phyloP scores from a whole-genome alignment of 495 filamentous ascomycete genomes.

The Lepidopterella palustris region DNA sequence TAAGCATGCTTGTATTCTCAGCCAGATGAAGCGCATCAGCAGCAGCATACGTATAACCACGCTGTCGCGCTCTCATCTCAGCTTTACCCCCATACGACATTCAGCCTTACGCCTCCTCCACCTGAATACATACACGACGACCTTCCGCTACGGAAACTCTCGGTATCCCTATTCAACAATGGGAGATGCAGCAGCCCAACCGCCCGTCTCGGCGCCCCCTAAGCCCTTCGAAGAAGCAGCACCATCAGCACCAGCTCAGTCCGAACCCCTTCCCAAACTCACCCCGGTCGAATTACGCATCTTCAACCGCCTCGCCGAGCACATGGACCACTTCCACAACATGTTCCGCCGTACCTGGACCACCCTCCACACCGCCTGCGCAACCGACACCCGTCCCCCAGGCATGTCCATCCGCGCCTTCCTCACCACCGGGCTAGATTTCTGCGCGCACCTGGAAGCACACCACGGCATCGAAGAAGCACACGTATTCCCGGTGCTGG shows the following conservation, averaged over 20 bases:
- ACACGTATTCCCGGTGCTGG: slow-evolving; percentile 74
- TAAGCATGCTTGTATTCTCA: too few relatives aligned
- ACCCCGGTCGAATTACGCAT: slow-evolving; percentile 50
- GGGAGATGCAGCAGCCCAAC: not conserved
- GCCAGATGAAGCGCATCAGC: too few relatives aligned
- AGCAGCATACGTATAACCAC: too few relatives aligned
- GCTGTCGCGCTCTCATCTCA: too few relatives aligned
- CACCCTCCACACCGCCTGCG: slow-evolving; percentile 55
- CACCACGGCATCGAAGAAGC: slow-evolving; percentile 85
- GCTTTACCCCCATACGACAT: too few relatives aligned
- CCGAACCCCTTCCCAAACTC: slow-evolving; percentile 39
- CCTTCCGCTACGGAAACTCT: too few relatives aligned
- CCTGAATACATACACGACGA: too few relatives aligned
- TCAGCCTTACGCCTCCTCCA: too few relatives aligned
- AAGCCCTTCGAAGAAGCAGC: too few relatives aligned
- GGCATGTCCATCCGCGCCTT: slow-evolving; percentile 59
- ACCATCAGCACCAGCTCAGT: not conserved
- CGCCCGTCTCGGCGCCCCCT: not conserved
- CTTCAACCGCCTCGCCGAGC: slow-evolving; percentile 69
- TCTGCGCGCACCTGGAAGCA: slow-evolving; percentile 59
- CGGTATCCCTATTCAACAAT: not conserved
- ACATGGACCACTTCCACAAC: slow-evolving; percentile 69
- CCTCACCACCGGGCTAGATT: slow-evolving; percentile 55
- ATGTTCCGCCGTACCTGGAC: slow-evolving; percentile 74
- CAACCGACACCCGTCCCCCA: slow-evolving; percentile 45